phyloP scores from a whole-genome alignment of 805 yeast genomes.

The Isabelozyma rhagii region DNA sequence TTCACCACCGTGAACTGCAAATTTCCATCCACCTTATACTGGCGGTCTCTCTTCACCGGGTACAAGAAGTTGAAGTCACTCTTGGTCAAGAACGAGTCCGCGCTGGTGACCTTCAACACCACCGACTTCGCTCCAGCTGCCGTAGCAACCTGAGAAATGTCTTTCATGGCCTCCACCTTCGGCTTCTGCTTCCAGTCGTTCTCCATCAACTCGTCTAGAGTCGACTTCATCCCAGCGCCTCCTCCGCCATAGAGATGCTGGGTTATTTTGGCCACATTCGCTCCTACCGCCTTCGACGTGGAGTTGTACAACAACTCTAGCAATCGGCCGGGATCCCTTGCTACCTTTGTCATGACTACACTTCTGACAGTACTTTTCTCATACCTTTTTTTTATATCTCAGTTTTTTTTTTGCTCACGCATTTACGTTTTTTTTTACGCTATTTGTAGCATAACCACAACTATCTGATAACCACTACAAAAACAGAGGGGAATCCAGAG shows the following conservation, averaged over 20 bases:
- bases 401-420: no score
- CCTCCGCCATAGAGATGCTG: neutral
- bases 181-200: constrained; percentile 31
- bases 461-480: neutral
- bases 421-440: neutral
- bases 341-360: constrained; percentile 4
- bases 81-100: constrained; percentile 32
- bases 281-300: neutral
- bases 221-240: constrained; percentile 7
- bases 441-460: neutral
- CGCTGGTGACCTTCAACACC: constrained; percentile 36
- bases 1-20: constrained; percentile 40
- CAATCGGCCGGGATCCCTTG: constrained; percentile 4
- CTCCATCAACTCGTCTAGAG: constrained; percentile 25
- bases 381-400: neutral
- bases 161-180: constrained; percentile 14
- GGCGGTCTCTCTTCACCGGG: constrained; percentile 31
- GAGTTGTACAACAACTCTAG: constrained; percentile 6
- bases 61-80: constrained; percentile 40
- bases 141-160: constrained; percentile 11
- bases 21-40: constrained; percentile 17
- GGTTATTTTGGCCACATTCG: neutral
- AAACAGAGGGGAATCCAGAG: no score
- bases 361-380: neutral
- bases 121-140: constrained; percentile 16